phyloP scores from a whole-genome alignment of 805 yeast species.

The Torulaspora indica region DNA sequence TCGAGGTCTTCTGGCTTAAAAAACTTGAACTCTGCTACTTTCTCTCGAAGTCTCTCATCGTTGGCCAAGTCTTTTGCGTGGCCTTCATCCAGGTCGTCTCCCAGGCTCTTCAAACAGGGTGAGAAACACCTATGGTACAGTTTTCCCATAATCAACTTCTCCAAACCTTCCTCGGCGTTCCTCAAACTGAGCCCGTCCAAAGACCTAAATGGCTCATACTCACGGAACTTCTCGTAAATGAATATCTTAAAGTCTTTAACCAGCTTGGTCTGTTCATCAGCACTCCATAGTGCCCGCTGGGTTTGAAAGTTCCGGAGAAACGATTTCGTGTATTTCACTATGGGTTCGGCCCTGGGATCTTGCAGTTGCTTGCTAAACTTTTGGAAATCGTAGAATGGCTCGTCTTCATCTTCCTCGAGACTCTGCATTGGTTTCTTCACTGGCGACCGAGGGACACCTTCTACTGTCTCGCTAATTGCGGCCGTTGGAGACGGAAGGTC shows the following conservation, averaged over 20 bases:
- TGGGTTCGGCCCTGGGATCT: conserved; percentile 76
- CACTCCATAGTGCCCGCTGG: conserved; percentile 60
- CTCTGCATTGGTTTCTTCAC: conserved; percentile 6
- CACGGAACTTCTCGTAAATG: conserved; percentile 55
- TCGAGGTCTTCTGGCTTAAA: conserved; percentile 73
- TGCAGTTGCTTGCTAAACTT: conserved; percentile 67
- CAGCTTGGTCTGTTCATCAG: conserved; percentile 72
- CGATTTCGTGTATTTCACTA: conserved; percentile 78
- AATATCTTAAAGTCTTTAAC: conserved; percentile 72
- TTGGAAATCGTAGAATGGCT: conserved; percentile 71
- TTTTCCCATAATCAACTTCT: conserved; percentile 86
- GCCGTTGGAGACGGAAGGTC: neutral
- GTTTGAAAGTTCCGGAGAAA: conserved; percentile 66
- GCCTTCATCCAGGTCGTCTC: conserved; percentile 43
- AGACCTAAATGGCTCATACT: conserved; percentile 68
- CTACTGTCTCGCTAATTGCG: neutral
- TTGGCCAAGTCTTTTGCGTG: conserved; percentile 59
- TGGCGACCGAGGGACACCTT: neutral
- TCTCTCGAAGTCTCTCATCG: conserved; percentile 51
- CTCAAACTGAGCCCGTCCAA: conserved; percentile 56
- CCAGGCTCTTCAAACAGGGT: conserved; percentile 46
- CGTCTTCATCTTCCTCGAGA: conserved; percentile 20
- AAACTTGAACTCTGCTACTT: conserved; percentile 64
- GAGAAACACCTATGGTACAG: conserved; percentile 74
- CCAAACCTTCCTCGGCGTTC: conserved; percentile 86